Evolutionary conservation across 805 yeast genomes (phyloP).

Genomic region (Pichia thaimueangensis): DNA sequence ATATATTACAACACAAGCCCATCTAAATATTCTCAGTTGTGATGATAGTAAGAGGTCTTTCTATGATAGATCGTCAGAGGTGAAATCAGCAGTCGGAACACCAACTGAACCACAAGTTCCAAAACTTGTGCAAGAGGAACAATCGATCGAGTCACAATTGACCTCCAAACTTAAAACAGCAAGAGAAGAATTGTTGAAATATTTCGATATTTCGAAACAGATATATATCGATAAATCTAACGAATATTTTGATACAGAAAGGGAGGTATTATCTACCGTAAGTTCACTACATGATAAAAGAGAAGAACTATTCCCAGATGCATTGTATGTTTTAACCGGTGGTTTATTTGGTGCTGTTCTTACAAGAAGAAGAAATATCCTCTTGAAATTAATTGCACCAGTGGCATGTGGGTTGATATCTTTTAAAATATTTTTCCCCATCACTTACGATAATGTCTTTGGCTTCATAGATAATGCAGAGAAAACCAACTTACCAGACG

Average conservation of each 20-base stretch:
- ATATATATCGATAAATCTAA: constrained; percentile 43
- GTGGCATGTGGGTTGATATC: constrained; percentile 54
- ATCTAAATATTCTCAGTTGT: too few species aligned
- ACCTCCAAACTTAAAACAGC: constrained; percentile 42
- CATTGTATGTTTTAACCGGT: constrained; percentile 62
- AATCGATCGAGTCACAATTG: constrained; percentile 26
- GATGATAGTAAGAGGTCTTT: constrained; percentile 25
- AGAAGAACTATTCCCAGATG: constrained; percentile 69
- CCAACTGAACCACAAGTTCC: constrained; percentile 21
- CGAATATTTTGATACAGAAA: constrained; percentile 52
- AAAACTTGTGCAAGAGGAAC: constrained; percentile 14
- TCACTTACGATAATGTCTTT: constrained; percentile 58
- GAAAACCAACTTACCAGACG: constrained; percentile 49
- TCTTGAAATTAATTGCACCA: constrained; percentile 53
- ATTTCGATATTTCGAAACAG: constrained; percentile 30
- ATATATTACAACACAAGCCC: too few species aligned
- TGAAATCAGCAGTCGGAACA: constrained; percentile 17
- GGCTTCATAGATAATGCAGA: constrained; percentile 56
- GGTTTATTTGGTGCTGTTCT: constrained; percentile 65
- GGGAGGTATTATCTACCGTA: constrained; percentile 54
- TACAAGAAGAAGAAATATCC: constrained; percentile 58
- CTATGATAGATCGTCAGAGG: constrained; percentile 18
- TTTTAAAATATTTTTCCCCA: constrained; percentile 65
- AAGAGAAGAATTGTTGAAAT: constrained; percentile 38
- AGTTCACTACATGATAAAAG: constrained; percentile 54